A percentile compares a stretch with the other conserved stretches of the same genome.
These are phyloP conservation scores for Tolypocladium nubicola DNA, from an alignment of 2,329 filamentous ascomycete species.

Conservation along the genomic window DNA sequence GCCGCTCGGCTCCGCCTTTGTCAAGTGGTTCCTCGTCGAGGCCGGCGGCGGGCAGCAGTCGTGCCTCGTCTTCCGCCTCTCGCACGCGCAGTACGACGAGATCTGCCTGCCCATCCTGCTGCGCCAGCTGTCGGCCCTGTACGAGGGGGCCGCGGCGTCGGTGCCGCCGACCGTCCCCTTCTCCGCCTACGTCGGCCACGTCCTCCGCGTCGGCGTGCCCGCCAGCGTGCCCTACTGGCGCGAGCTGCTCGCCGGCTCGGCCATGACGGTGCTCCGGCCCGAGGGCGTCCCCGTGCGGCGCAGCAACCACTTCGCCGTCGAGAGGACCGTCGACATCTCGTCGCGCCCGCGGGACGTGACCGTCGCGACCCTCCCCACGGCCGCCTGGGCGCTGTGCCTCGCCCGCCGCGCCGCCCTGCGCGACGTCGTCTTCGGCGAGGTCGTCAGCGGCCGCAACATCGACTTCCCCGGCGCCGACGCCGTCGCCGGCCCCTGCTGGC, in stretches of 20 bases:
- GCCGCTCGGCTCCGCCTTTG: constrained; percentile 48
- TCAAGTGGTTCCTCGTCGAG: constrained; percentile 46
- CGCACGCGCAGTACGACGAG: constrained; percentile 60
- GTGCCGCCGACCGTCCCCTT: constrained; percentile 27
- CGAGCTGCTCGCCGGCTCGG: constrained; percentile 43
- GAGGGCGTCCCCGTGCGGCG: constrained; percentile 21
- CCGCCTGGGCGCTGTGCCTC: constrained; percentile 54
- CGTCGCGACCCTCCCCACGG: constrained; percentile 53
- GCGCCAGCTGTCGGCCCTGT: constrained; percentile 45
- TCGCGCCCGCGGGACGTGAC: constrained; percentile 44
- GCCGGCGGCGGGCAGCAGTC: constrained; percentile 15
- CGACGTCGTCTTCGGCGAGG: constrained; percentile 56
- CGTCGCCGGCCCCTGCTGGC: constrained; percentile 56
- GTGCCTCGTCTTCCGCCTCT: constrained; percentile 49
- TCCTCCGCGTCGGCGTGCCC: constrained; percentile 27
- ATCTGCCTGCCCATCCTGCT: constrained; percentile 55
- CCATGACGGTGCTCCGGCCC: constrained; percentile 34
- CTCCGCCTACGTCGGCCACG: constrained; percentile 34
- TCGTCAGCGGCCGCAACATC: constrained; percentile 53
- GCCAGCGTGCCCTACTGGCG: constrained; percentile 51
- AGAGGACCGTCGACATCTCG: constrained; percentile 33
- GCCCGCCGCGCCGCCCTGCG: constrained; percentile 38
- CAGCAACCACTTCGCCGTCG: constrained; percentile 29
- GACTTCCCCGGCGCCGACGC: constrained; percentile 42
- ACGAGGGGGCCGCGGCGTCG: constrained; percentile 12